Conservation (phyloP, 1,284 basidiomycete genomes). For the Cystobasidium pallidum region DNA sequence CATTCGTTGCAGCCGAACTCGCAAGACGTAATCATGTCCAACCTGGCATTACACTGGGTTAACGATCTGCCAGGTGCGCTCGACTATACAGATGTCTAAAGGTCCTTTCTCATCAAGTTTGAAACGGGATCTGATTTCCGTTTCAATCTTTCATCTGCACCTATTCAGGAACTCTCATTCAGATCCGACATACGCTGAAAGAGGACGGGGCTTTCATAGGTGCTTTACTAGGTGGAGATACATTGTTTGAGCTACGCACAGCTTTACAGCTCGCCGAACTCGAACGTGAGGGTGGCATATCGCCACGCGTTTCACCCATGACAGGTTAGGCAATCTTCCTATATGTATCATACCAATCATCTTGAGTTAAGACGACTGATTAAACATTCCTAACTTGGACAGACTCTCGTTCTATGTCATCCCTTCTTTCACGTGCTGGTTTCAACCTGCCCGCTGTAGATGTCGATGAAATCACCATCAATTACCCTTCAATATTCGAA, state of each 20-base stretch:
- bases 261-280: conserved; percentile 90
- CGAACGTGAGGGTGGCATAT: conserved; percentile 93
- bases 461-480: conserved; percentile 86
- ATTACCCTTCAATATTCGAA: conserved; percentile 96
- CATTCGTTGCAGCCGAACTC: conserved; percentile 67
- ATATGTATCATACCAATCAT: too few species aligned
- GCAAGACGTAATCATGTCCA: conserved; percentile 90
- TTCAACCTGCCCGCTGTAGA: conserved; percentile 95
- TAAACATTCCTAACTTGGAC: too few species aligned
- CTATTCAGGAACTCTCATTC: conserved; percentile 72
- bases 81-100: too few species aligned
- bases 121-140: too few species aligned
- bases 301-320: conserved; percentile 95
- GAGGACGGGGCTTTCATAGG: conserved; percentile 95
- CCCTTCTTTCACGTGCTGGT: conserved; percentile 85
- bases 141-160: conserved; percentile 52
- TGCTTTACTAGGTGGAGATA: conserved; percentile 94
- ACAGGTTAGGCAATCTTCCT: conserved; percentile 68
- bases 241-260: conserved; percentile 89
- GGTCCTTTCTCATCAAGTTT: too few species aligned
- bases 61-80: conserved; percentile 91
- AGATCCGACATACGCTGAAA: conserved; percentile 80
- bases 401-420: conserved; percentile 65
- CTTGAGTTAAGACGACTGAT: too few species aligned
- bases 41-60: conserved; percentile 92